Evolutionary conservation across 768 basidiomycete species (phyloP), one percentile per base, ranked within the genome.

Genomic region (Ramaria sp.): DNA sequence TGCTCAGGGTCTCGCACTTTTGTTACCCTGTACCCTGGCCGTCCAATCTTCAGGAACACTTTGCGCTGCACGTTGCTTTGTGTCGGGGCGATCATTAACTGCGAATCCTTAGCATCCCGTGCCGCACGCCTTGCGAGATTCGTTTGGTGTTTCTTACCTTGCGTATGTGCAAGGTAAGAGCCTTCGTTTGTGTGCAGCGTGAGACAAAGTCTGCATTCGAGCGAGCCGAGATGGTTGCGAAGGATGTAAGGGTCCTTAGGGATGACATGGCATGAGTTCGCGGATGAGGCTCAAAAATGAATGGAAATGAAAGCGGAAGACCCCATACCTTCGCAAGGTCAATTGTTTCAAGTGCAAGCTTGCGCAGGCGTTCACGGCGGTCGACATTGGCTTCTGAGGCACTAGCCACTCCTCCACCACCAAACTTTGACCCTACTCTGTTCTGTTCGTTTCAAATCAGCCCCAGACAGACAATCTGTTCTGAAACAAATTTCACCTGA

Each of bases 131-230:
- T 81, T 13, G 96, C 96, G 50, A 99, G 82, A 66, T 98, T 98
- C 3, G 94, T 98, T 67, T 98, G 96, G 66, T 98, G 96, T 66
- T 98, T 99, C 74, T 98, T 99, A 20, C 96, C 96, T 72, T 98
- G 96, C 0, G 96, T 99, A 63, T 99, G 96, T 0, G 96, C 96
- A 47, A 99, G 85, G 67, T 98, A 97, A 13, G 94, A 96, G 18
- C 96, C 96, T 70, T 99, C 96, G 63, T 98, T 98, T n/a, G 95
- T 97, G 71, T 99, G 96, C 10, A 99, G 78, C 0, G 96, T 99
- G 45, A 99, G 72, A 68, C 96, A 98, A 27, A 99, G 79, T 63
- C 94, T 89, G 73, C 96, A 99, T 80, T 98, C 95, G 39, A 98
- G 81, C 8, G 94, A 97, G 39, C 96, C 96, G 56, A 99, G 79